These are phyloP conservation scores for Myxozyma geophila DNA, from an alignment of 805 yeast species.

Conservation along the genomic window DNA sequence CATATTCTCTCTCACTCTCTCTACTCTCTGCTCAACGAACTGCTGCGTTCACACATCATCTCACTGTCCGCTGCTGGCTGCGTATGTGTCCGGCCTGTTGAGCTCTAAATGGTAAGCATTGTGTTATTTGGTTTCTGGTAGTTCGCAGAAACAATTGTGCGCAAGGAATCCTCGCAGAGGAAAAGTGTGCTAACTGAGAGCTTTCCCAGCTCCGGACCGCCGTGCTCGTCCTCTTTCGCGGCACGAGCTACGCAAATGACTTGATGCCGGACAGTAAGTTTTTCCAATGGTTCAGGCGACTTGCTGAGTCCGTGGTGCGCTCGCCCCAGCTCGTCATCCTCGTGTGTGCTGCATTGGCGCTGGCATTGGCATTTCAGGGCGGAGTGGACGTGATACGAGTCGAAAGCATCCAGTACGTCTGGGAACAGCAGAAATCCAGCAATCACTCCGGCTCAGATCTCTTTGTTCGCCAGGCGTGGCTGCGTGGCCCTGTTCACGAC, in stretches of 20 bases:
- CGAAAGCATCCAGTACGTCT: not conserved
- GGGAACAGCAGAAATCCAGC: not conserved
- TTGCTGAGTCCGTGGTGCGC: constrained; percentile 43
- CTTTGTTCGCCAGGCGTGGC: constrained; percentile 46
- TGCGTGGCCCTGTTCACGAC: constrained; percentile 38
- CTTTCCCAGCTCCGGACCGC: constrained; percentile 33
- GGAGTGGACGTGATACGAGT: not conserved
- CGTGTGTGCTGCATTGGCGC: constrained; percentile 54
- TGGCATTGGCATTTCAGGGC: constrained; percentile 55
- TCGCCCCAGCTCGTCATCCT: constrained; percentile 53
- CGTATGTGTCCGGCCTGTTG: constrained; percentile 10
- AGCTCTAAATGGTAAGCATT: constrained; percentile 4
- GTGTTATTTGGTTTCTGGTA: not conserved
- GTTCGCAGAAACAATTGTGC: not conserved
- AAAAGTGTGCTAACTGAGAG: not conserved
- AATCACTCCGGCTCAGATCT: constrained; percentile 37
- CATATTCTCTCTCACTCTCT: not conserved
- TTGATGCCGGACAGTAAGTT: constrained; percentile 20
- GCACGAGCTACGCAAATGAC: constrained; percentile 30
- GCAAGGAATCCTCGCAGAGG: not conserved
- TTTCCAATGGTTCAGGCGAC: constrained; percentile 21
- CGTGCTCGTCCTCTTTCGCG: constrained; percentile 34
- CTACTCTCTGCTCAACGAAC: not conserved
- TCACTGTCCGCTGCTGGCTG: constrained; percentile 10
- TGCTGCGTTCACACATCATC: not conserved